Evolutionary conservation across 768 basidiomycete species (phyloP).

Genomic region (Pleurotus giganteus): DNA sequence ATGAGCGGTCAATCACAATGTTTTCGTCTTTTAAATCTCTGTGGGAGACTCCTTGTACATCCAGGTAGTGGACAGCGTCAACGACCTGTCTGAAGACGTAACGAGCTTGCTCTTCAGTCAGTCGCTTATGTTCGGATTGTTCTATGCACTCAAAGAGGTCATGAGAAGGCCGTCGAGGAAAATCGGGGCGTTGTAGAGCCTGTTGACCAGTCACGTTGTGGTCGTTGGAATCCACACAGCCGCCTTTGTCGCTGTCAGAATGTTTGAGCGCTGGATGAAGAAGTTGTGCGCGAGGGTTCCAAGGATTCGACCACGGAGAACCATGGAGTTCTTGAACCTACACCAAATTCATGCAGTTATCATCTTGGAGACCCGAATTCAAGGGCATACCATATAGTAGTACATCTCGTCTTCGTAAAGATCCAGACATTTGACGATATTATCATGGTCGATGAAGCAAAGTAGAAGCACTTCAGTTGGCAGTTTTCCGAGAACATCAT

Average conservation of each 20-base stretch:
- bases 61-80: constrained; percentile 78
- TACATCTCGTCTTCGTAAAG: constrained; percentile 81
- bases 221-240: constrained; percentile 2
- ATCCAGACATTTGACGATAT: constrained; percentile 81
- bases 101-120: constrained; percentile 75
- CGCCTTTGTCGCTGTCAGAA: constrained; percentile 16
- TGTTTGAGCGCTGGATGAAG: not conserved
- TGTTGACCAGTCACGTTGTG: not conserved
- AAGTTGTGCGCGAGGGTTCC: constrained; percentile 32
- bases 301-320: constrained; percentile 74
- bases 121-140: constrained; percentile 73
- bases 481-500: constrained; percentile 57
- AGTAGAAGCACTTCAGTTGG: constrained; percentile 85
- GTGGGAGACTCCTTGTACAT: constrained; percentile 83
- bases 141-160: constrained; percentile 97
- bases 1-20: constrained; percentile 70
- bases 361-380: constrained; percentile 1
- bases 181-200: constrained; percentile 30
- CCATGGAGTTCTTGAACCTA: constrained; percentile 94
- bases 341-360: constrained; percentile 9
- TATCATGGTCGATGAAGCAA: constrained; percentile 69
- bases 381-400: constrained; percentile 76
- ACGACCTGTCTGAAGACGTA: constrained; percentile 88
- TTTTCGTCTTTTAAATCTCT: constrained; percentile 99
- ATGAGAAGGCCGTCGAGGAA: constrained; percentile 75